Percentiles rank a stretch among this genome's conserved stretches.
These are phyloP conservation scores for Lactarius trivialis DNA, from an alignment of 768 basidiomycete species.

Conservation along the genomic window DNA sequence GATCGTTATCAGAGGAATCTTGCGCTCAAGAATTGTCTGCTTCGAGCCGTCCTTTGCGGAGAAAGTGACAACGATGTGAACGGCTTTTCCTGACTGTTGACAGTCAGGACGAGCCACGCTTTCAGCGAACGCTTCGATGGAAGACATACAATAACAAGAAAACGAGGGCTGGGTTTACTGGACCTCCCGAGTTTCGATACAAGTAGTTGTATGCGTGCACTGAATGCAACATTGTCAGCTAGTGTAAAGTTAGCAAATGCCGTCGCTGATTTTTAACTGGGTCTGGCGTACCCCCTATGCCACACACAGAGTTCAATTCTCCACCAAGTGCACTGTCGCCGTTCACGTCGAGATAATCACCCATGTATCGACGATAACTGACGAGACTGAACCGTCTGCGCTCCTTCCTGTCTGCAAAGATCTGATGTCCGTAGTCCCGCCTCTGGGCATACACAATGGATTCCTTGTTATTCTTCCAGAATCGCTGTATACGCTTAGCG, in stretches of 20 bases:
- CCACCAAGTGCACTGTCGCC: slow-evolving; percentile 72
- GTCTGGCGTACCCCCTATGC: slow-evolving; percentile 55
- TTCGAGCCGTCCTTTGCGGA: slow-evolving; percentile 51
- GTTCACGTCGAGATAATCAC: slow-evolving; percentile 92
- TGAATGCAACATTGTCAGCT: slow-evolving; percentile 81
- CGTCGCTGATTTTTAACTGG: neutral
- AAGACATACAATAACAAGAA: slow-evolving; percentile 72
- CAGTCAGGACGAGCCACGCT: neutral
- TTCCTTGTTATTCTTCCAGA: slow-evolving; percentile 99
- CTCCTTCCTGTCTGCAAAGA: slow-evolving; percentile 89
- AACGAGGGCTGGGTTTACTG: slow-evolving; percentile 87
- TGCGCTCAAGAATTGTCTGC: slow-evolving; percentile 66
- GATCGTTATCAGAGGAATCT: slow-evolving; percentile 85
- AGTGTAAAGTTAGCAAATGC: neutral
- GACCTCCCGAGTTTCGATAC: slow-evolving; percentile 83
- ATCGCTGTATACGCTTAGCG: slow-evolving; percentile 89
- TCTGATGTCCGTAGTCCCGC: slow-evolving; percentile 91
- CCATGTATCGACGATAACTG: slow-evolving; percentile 90
- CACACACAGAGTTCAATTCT: slow-evolving; percentile 65
- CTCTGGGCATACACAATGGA: slow-evolving; percentile 80
- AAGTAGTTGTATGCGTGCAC: slow-evolving; percentile 70
- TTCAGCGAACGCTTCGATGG: neutral
- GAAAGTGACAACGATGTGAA: slow-evolving; percentile 64
- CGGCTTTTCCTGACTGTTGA: slow-evolving; percentile 73
- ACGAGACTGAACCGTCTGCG: slow-evolving; percentile 87